phyloP scores from a whole-genome alignment of 495 filamentous ascomycete genomes.

The Astrocystis sublimbata region DNA sequence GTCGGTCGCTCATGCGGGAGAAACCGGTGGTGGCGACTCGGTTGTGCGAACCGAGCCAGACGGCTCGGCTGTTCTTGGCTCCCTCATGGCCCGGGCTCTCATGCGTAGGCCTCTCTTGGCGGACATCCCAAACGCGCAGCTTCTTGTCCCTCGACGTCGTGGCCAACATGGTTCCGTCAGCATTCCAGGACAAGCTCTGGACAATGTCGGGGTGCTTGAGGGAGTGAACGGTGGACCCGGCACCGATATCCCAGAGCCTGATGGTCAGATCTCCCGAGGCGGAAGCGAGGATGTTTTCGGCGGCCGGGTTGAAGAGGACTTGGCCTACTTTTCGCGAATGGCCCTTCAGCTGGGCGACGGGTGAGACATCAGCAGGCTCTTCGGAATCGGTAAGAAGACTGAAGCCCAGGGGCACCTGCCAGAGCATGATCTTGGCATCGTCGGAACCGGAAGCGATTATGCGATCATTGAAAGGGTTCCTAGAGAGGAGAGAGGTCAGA shows the following conservation, averaged over 20 bases:
- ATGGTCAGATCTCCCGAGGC: conserved; percentile 93
- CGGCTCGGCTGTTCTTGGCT: conserved; percentile 93
- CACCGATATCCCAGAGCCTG: conserved; percentile 92
- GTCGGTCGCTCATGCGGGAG: conserved; percentile 96
- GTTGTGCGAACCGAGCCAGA: conserved; percentile 96
- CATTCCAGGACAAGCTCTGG: conserved; percentile 94
- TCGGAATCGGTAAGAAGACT: conserved; percentile 80
- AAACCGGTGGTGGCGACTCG: conserved; percentile 95
- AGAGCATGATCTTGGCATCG: conserved; percentile 95
- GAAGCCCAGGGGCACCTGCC: conserved; percentile 90
- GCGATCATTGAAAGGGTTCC: conserved; percentile 93
- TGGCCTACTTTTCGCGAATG: conserved; percentile 90
- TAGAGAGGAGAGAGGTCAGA: conserved; percentile 41
- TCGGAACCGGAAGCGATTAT: conserved; percentile 92
- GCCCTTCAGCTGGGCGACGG: conserved; percentile 75
- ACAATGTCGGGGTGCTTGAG: conserved; percentile 88
- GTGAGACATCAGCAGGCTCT: conserved; percentile 76
- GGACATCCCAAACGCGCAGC: conserved; percentile 92
- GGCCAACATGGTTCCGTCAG: conserved; percentile 82
- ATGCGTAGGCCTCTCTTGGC: conserved; percentile 84
- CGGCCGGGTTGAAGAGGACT: conserved; percentile 95
- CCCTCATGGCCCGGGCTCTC: conserved; percentile 84
- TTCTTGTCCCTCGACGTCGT: conserved; percentile 99
- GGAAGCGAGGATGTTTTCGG: conserved; percentile 92
- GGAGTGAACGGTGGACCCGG: conserved; percentile 68